Conservation (phyloP, 805 yeast species). For the Sungouiozyma intestinalis region DNA sequence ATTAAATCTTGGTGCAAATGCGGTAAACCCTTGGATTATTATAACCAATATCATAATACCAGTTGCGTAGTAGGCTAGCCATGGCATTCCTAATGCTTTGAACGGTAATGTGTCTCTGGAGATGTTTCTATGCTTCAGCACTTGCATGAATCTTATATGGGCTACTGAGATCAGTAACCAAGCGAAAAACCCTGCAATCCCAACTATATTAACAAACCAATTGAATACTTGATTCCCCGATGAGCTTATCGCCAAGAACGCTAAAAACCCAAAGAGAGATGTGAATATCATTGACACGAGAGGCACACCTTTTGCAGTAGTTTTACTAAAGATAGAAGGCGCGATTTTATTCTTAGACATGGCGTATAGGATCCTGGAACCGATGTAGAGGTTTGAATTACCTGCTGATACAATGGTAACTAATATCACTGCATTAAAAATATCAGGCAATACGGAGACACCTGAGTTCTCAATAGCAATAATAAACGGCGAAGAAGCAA, state of each 20-base stretch:
- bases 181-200: slow-evolving; percentile 61
- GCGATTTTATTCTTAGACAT: slow-evolving; percentile 46
- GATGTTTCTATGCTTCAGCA: slow-evolving; percentile 48
- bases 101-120: slow-evolving; percentile 56
- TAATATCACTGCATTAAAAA: slow-evolving; percentile 58
- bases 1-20: slow-evolving; percentile 40
- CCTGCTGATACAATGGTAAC: slow-evolving; percentile 59
- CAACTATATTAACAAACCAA: slow-evolving; percentile 61
- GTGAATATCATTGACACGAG: slow-evolving; percentile 43
- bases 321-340: slow-evolving; percentile 38
- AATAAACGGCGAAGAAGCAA: slow-evolving; percentile 54
- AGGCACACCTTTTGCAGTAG: slow-evolving; percentile 51
- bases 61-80: slow-evolving; percentile 49
- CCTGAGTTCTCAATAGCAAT: slow-evolving; percentile 58
- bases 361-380: slow-evolving; percentile 52
- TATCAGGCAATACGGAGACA: slow-evolving; percentile 48
- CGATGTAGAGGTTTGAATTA: slow-evolving; percentile 60
- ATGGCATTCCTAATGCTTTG: slow-evolving; percentile 58
- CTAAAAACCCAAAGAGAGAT: slow-evolving; percentile 49
- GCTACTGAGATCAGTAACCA: slow-evolving; percentile 55
- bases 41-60: slow-evolving; percentile 43
- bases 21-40: slow-evolving; percentile 58
- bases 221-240: slow-evolving; percentile 46
- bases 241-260: slow-evolving; percentile 41
- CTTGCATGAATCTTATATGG: slow-evolving; percentile 56